These are phyloP conservation scores for Phytophthora quininea DNA, from an alignment of 352 stramenopile genomes.

Conservation along the genomic window DNA sequence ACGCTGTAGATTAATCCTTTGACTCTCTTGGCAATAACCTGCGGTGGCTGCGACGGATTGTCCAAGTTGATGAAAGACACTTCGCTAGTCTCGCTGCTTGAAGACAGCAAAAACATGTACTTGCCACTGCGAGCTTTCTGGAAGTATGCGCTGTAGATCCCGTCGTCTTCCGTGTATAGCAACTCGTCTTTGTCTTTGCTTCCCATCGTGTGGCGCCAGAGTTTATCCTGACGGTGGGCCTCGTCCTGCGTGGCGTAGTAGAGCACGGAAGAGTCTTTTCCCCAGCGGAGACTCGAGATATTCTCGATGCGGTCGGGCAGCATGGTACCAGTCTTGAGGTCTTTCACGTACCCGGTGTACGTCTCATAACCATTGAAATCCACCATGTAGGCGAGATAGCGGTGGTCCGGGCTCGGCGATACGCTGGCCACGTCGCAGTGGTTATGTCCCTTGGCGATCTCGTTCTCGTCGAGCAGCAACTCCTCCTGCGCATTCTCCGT, in stretches of 20 bases:
- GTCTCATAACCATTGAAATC: slow-evolving; percentile 95
- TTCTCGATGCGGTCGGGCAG: slow-evolving; percentile 81
- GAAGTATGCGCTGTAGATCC: slow-evolving; percentile 93
- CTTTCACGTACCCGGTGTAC: slow-evolving; percentile 91
- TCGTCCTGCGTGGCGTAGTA: slow-evolving; percentile 95
- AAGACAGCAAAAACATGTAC: slow-evolving; percentile 92
- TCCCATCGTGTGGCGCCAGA: slow-evolving; percentile 93
- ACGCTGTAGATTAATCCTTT: slow-evolving; percentile 85
- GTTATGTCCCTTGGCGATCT: slow-evolving; percentile 85
- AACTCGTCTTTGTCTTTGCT: slow-evolving; percentile 78
- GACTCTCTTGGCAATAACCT: slow-evolving; percentile 68
- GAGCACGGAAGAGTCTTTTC: slow-evolving; percentile 86
- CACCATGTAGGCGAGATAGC: slow-evolving; percentile 94
- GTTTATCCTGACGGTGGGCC: slow-evolving; percentile 92
- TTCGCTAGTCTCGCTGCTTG: slow-evolving; percentile 93
- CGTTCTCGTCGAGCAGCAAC: slow-evolving; percentile 95
- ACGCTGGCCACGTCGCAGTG: slow-evolving; percentile 86
- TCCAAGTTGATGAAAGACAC: slow-evolving; percentile 77
- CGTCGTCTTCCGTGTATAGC: slow-evolving; percentile 95
- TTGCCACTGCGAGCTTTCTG: slow-evolving; percentile 91
- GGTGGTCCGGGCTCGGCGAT: slow-evolving; percentile 87
- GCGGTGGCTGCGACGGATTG: slow-evolving; percentile 48
- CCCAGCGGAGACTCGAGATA: slow-evolving; percentile 92
- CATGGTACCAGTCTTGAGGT: slow-evolving; percentile 75
- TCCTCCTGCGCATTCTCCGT: slow-evolving; percentile 80